Conservation (phyloP, 1,284 basidiomycete genomes). For the Tilletia setariae region DNA sequence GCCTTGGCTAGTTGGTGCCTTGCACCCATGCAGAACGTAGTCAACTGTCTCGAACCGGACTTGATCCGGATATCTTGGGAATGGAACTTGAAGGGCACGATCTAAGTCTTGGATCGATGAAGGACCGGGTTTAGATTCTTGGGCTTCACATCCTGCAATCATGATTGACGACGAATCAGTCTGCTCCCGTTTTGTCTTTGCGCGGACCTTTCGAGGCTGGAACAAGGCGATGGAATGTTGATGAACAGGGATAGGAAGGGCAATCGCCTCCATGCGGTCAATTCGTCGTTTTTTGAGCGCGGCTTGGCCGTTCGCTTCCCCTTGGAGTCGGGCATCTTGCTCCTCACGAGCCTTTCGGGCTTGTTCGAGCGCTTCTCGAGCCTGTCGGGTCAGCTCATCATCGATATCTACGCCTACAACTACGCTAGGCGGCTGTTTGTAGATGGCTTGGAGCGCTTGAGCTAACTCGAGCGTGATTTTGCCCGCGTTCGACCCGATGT, state of each 20-base stretch:
- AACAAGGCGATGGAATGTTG: conserved; percentile 12
- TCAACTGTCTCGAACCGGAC: too few species aligned
- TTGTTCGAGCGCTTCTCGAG: background rate
- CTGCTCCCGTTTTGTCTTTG: background rate
- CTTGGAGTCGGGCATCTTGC: background rate
- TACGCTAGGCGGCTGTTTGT: background rate
- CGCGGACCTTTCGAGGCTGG: background rate
- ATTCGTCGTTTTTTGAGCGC: background rate
- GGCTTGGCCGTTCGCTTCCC: background rate
- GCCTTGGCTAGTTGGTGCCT: background rate
- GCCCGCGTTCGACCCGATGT: conserved; percentile 9
- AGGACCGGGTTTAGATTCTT: background rate
- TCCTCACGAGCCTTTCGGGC: background rate
- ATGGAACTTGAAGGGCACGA: background rate
- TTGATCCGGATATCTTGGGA: background rate
- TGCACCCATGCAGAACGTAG: too few species aligned
- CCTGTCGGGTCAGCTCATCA: background rate
- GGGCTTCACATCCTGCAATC: background rate
- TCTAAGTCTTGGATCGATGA: background rate
- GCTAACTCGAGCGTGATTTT: background rate
- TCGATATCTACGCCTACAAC: conserved; percentile 6
- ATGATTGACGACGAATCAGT: background rate
- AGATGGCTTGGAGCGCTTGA: background rate
- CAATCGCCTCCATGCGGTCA: background rate
- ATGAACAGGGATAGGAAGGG: background rate